Base-by-base conservation (phyloP, 2,329 filamentous ascomycete species). In the Penicillium sp. region DNA sequence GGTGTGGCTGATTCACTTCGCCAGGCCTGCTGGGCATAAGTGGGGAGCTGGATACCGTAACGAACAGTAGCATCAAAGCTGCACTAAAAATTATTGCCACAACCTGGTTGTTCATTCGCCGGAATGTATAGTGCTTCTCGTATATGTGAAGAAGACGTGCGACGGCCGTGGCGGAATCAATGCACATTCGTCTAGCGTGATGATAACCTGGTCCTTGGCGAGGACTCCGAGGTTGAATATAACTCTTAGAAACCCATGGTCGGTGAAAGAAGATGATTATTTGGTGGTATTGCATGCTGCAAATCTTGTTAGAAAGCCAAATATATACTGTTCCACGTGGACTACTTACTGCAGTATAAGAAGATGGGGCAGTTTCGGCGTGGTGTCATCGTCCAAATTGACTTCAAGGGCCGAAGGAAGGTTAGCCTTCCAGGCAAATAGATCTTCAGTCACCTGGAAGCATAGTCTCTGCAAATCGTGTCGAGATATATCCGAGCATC, bases 71-170 rank as follows among this genome's bases (percentile, higher is more conserved):
- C 54, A 67, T 67, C 4, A 72, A 53, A 1, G 68, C 68, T 1
- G 69, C 68, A 10, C 65, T 69, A 49, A 70, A 71, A 10, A 69
- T 68, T 13, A 72, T 68, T n/a, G 63, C 62, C 7, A 71, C 66
- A 1, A 67, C 65, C 34, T 70, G 62, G 41, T 69, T 65, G 51
- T 70, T 71, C 53, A 69, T 66, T n/a, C 62, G 56, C 15, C 64
- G 61, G 56, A 70, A 68, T 1, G 65, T 65, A 43, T 70, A 72
- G 18, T 62, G 57, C 11, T 59, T 62, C 30, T 70, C 66, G 45
- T 71, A 72, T 4, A 66, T 53, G 13, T 61, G 58, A 10, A 72
- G 59, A 0, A 73, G 57, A 2, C 60, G 53, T n/a, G 69, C 64
- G 10, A 71, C 62, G 7, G 62, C 59, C 3, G 54, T 64, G 2